Evolutionary conservation across 768 basidiomycete species (phyloP).

Genomic region (Kondoa subrosea): DNA sequence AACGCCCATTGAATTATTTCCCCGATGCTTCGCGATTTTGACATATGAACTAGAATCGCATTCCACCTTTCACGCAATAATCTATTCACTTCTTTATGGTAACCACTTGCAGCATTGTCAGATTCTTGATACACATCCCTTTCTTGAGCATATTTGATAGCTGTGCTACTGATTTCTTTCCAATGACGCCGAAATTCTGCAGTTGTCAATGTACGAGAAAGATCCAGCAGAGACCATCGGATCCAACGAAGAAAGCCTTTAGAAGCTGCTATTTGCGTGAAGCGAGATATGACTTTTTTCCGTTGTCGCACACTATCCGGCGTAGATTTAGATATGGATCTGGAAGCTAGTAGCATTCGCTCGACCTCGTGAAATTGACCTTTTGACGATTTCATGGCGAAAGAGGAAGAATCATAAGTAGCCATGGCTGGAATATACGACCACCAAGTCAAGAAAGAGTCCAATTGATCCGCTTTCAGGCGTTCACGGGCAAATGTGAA

Average conservation of each 20-base stretch:
- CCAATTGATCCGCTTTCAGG: neutral
- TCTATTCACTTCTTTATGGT: neutral
- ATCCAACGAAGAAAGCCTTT: neutral
- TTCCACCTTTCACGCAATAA: neutral
- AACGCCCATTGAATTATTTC: neutral
- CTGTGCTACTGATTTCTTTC: neutral
- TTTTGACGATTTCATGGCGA: neutral
- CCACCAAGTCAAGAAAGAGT: neutral
- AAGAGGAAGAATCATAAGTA: neutral
- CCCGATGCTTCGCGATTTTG: neutral
- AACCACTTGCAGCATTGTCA: neutral
- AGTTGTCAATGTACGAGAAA: neutral
- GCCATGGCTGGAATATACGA: neutral
- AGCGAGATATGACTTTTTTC: too few species aligned
- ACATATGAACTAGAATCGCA: neutral
- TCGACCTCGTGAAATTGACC: neutral
- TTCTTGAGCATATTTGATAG: neutral
- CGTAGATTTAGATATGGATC: too few species aligned
- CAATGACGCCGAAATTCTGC: neutral
- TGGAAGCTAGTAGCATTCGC: neutral
- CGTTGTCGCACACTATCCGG: too few species aligned
- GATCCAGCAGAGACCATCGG: neutral
- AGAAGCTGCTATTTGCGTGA: too few species aligned
- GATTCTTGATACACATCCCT: neutral
- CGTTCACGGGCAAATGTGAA: neutral